These are phyloP conservation scores for Cytospora mali DNA, from an alignment of 2,329 filamentous ascomycete species.

Conservation along the genomic window DNA sequence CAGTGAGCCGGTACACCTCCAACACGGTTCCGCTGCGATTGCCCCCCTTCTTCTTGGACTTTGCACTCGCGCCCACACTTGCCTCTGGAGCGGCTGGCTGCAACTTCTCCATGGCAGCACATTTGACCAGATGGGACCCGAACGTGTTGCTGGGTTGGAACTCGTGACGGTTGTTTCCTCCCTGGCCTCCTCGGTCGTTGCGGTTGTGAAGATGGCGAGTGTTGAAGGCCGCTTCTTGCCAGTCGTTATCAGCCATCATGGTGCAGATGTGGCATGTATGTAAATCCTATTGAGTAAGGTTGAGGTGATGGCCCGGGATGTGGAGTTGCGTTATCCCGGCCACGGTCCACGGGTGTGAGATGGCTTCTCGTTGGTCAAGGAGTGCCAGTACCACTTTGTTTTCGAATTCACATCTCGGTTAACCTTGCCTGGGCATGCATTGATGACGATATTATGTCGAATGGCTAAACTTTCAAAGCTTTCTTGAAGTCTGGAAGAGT, in stretches of 20 bases:
- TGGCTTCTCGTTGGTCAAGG: neutral
- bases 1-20: constrained; percentile 32
- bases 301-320: too few species aligned
- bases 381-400: neutral
- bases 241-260: constrained; percentile 28
- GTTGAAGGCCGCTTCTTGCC: constrained; percentile 32
- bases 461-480: too few species aligned
- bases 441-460: neutral
- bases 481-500: neutral
- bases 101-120: constrained; percentile 21
- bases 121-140: constrained; percentile 30
- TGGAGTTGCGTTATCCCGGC: neutral
- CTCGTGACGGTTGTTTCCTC: constrained; percentile 24
- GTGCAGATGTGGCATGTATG: too few species aligned
- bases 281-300: too few species aligned
- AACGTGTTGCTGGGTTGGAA: constrained; percentile 31
- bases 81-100: neutral
- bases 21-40: constrained; percentile 24
- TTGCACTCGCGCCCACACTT: constrained; percentile 4
- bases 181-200: constrained; percentile 23
- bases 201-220: constrained; percentile 34
- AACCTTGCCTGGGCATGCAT: neutral
- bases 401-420: neutral
- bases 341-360: too few species aligned
- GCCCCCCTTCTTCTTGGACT: constrained; percentile 7